Evolutionary conservation across 345 rosid species (phyloP).

Genomic region (Eucalyptus polyanthemos): DNA sequence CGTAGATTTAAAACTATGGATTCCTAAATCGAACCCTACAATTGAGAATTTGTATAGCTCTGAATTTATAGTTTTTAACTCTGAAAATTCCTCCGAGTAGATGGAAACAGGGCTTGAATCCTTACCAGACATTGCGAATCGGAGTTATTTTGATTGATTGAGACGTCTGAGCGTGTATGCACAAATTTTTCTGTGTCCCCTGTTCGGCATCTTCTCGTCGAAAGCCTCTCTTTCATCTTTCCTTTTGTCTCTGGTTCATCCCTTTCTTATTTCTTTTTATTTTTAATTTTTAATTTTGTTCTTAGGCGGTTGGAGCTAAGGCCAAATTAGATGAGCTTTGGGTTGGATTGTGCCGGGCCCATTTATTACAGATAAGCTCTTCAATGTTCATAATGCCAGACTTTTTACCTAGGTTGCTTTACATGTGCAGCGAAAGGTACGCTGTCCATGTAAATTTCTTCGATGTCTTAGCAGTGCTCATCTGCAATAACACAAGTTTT

Average conservation of each 20-base stretch:
- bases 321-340: background rate
- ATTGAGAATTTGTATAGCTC: background rate
- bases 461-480: background rate
- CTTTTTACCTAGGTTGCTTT: background rate
- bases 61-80: background rate
- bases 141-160: background rate
- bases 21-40: background rate
- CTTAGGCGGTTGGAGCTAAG: background rate
- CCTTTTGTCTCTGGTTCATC: background rate
- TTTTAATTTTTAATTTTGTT: background rate
- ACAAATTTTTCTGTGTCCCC: background rate
- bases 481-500: background rate
- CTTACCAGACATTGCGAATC: background rate
- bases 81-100: background rate
- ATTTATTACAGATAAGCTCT: background rate
- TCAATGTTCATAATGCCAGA: accelerated
- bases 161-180: background rate
- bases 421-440: background rate
- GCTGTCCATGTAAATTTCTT: background rate
- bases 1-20: too few species aligned
- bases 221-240: background rate
- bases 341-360: background rate
- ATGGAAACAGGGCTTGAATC: background rate
- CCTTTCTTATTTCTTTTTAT: background rate
- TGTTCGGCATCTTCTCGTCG: background rate